phyloP scores from a whole-genome alignment of 768 basidiomycete genomes.

The Russula sp. region DNA sequence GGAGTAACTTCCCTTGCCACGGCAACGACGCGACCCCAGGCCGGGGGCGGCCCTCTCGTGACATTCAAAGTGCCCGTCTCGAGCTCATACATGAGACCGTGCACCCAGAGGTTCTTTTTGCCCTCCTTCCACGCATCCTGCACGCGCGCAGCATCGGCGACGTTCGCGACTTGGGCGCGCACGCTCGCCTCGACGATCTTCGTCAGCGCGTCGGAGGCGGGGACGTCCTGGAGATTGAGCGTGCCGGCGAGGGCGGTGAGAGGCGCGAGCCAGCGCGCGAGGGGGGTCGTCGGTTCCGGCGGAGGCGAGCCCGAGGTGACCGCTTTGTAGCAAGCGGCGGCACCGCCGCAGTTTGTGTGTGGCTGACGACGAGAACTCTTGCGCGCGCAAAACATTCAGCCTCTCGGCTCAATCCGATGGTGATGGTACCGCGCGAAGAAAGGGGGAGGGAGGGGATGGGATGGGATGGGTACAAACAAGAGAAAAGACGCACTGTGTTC shows the following conservation, averaged over 20 bases:
- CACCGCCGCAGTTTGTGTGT: conserved; percentile 82
- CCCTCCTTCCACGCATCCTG: conserved; percentile 26
- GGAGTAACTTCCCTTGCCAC: too few species aligned
- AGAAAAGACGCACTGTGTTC: conserved; percentile 59
- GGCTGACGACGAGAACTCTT: conserved; percentile 74
- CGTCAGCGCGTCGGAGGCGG: conserved; percentile 30
- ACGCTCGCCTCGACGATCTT: too few species aligned
- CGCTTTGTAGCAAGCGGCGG: too few species aligned
- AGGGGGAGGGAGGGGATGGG: too few species aligned
- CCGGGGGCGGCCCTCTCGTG: conserved; percentile 1
- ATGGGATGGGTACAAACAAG: too few species aligned
- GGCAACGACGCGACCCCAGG: not conserved
- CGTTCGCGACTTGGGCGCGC: too few species aligned
- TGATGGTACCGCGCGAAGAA: not conserved
- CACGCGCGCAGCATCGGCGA: conserved; percentile 23
- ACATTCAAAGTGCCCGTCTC: conserved; percentile 25
- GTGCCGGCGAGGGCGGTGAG: too few species aligned
- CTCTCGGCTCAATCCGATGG: too few species aligned
- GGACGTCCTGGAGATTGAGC: conserved; percentile 36
- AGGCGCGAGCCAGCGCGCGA: too few species aligned
- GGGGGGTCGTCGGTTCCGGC: too few species aligned
- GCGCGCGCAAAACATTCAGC: not conserved
- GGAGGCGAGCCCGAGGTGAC: too few species aligned
- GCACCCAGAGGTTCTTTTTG: conserved; percentile 43
- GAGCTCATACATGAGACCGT: conserved; percentile 40